Evolutionary conservation across 2,329 filamentous ascomycete species (phyloP).

Genomic region (Cytospora piceae): DNA sequence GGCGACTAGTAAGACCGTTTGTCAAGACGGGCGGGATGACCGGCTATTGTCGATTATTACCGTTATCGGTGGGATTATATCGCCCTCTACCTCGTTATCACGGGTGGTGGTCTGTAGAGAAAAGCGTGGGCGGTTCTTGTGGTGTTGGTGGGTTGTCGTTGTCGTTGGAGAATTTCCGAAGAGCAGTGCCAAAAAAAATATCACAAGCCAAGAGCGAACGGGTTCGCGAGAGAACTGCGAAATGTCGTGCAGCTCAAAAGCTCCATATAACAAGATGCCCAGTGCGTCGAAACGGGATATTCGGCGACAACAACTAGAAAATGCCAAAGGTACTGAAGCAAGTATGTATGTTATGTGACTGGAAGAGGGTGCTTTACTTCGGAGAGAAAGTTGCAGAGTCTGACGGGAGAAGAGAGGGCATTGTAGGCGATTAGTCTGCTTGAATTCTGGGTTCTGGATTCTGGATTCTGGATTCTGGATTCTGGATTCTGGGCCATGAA

Average conservation of each 20-base stretch:
- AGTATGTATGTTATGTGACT: constrained; percentile 11
- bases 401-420: constrained; percentile 4
- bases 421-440: background rate
- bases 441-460: too few relatives aligned
- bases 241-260: background rate
- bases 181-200: background rate
- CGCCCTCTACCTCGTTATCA: background rate
- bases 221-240: background rate
- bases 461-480: background rate
- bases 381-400: background rate
- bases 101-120: background rate
- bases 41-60: background rate
- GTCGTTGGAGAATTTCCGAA: background rate
- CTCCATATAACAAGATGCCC: constrained; percentile 1
- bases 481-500: constrained; percentile 16
- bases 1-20: background rate
- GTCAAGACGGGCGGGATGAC: background rate
- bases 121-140: background rate
- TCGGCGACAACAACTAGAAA: constrained; percentile 13
- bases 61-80: background rate
- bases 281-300: background rate
- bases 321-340: background rate
- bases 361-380: constrained; percentile 15
- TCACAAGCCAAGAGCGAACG: background rate
- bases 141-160: background rate